Evolutionary conservation across 2,329 filamentous ascomycete genomes (phyloP).

Genomic region (Lojkania enalia): DNA sequence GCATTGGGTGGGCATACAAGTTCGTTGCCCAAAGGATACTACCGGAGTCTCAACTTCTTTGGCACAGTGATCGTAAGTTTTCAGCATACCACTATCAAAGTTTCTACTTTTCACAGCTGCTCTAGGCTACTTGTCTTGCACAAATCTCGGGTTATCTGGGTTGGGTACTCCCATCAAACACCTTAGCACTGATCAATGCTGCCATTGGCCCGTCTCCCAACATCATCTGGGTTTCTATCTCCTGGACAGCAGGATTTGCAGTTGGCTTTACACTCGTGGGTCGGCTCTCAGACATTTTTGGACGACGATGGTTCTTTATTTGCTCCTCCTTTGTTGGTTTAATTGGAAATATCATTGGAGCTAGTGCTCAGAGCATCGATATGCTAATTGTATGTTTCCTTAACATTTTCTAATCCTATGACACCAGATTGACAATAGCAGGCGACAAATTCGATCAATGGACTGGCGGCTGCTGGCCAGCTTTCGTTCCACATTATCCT

Average conservation of each 20-base stretch:
- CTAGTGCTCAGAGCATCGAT: slow-evolving; percentile 38
- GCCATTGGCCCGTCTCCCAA: slow-evolving; percentile 44
- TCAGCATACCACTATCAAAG: background rate
- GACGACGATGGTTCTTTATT: slow-evolving; percentile 43
- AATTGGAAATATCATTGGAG: slow-evolving; percentile 43
- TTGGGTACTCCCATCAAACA: slow-evolving; percentile 37
- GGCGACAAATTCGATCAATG: slow-evolving; percentile 40
- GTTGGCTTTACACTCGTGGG: slow-evolving; percentile 45
- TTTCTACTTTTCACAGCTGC: background rate
- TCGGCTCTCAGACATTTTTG: slow-evolving; percentile 45
- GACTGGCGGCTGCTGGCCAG: slow-evolving; percentile 44
- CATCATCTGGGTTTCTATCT: slow-evolving; percentile 44
- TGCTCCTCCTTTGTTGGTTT: slow-evolving; percentile 37
- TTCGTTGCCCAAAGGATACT: slow-evolving; percentile 33
- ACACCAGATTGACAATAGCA: slow-evolving; percentile 6
- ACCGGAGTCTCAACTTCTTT: slow-evolving; percentile 29
- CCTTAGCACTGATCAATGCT: slow-evolving; percentile 39
- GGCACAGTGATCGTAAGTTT: slow-evolving; percentile 34
- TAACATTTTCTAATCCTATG: slow-evolving; percentile 4
- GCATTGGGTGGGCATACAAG: slow-evolving; percentile 31
- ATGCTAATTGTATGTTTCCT: slow-evolving; percentile 30
- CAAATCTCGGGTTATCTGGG: slow-evolving; percentile 37
- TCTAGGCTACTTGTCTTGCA: slow-evolving; percentile 35
- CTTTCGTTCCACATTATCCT: slow-evolving; percentile 45
- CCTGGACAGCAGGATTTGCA: slow-evolving; percentile 39